Evolutionary conservation across 306 rosid genomes (phyloP), one percentile per base, ranked within the genome.

Genomic region (Vigna unguiculata): DNA sequence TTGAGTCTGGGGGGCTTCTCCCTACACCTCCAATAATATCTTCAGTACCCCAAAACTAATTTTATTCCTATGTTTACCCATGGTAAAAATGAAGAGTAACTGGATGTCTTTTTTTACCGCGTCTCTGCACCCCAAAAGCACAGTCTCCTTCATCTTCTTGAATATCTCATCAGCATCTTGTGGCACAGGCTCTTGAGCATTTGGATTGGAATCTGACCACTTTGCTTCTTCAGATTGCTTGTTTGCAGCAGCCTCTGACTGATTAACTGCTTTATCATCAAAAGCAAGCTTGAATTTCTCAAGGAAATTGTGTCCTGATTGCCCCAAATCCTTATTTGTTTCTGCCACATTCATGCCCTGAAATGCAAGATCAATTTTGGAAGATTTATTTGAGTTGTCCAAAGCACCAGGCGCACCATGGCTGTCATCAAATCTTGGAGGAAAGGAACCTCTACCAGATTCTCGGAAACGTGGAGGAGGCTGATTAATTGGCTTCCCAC

Each of bases 71-170:
- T n/a, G n/a, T n/a, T n/a, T n/a, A n/a, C n/a, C n/a, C n/a, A n/a
- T n/a, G n/a, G n/a, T n/a, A n/a, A n/a, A n/a, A n/a, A n/a, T n/a
- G n/a, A n/a, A n/a, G n/a, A n/a, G n/a, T n/a, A n/a, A n/a, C n/a
- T n/a, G n/a, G n/a, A n/a, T n/a, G n/a, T n/a, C n/a, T n/a, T n/a
- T n/a, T n/a, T n/a, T n/a, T n/a, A n/a, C n/a, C n/a, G n/a, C n/a
- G n/a, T n/a, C n/a, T n/a, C n/a, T n/a, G n/a, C n/a, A n/a, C n/a
- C n/a, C n/a, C n/a, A n/a, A n/a, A n/a, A n/a, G n/a, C n/a, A n/a
- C 98, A 24, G 92, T 87, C 83, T 92, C 96, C 90, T 95, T 95
- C 93, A 95, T 91, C 86, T 85, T 92, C 87, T 83, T 92, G 86
- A 95, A 92, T 53, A 92, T 92, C 84, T 88, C 92, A 54, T 90